These are phyloP conservation scores for Coelastrella sp. DNA, from an alignment of 139 green algal genomes.

Conservation along the genomic window DNA sequence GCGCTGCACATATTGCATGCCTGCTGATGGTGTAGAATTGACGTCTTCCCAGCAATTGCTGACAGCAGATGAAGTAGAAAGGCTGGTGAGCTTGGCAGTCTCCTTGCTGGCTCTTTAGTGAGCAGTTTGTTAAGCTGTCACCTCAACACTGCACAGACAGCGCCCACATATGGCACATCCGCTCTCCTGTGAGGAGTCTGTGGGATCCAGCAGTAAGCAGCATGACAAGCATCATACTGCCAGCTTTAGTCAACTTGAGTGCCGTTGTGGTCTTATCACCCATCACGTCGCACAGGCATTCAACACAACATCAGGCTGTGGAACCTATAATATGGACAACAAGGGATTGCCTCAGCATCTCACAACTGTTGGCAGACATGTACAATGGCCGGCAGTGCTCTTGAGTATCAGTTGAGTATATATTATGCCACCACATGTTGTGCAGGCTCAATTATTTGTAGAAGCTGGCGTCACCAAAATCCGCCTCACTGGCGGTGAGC, in stretches of 20 bases:
- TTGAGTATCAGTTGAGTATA: background rate
- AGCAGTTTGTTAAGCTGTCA: too few relatives aligned
- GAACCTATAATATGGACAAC: too few relatives aligned
- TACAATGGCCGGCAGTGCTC: background rate
- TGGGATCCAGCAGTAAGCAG: too few relatives aligned
- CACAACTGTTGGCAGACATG: background rate
- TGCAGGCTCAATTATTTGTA: constrained; percentile 86
- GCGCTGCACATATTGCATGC: constrained; percentile 99
- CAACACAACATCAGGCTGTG: too few relatives aligned
- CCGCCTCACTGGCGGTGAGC: constrained; percentile 96
- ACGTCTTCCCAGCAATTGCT: constrained; percentile 80
- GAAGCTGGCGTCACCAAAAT: constrained; percentile 92
- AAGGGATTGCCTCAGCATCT: too few relatives aligned
- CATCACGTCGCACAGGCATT: too few relatives aligned
- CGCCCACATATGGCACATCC: too few relatives aligned
- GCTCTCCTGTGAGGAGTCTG: too few relatives aligned
- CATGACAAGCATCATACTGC: too few relatives aligned
- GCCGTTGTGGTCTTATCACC: too few relatives aligned
- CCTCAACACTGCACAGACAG: too few relatives aligned
- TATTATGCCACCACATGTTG: background rate
- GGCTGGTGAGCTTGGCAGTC: constrained; percentile 66
- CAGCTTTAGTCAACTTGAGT: too few relatives aligned
- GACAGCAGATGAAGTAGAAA: constrained; percentile 80
- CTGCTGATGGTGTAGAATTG: constrained; percentile 93
- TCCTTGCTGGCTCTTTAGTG: background rate